Evolutionary conservation across 345 rosid genomes (phyloP).

Genomic region (Salix suchowensis): DNA sequence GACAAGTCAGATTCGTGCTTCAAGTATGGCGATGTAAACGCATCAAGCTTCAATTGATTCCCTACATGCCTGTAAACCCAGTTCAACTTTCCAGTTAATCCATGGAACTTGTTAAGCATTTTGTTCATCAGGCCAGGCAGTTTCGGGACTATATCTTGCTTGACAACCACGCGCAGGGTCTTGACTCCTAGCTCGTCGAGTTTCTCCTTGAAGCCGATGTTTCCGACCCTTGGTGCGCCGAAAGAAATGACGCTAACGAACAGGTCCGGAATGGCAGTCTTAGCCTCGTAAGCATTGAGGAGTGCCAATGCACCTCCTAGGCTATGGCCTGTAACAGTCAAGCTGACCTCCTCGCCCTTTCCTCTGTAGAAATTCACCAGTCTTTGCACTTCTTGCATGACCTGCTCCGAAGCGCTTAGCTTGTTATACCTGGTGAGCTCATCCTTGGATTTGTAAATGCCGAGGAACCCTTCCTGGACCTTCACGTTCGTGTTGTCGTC

Average conservation of each 20-base stretch:
- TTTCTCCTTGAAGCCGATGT: constrained; percentile 50
- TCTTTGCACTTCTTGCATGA: constrained; percentile 46
- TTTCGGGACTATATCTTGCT: constrained; percentile 61
- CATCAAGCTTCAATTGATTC: constrained; percentile 45
- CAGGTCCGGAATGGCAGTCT: constrained; percentile 34
- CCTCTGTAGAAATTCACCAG: constrained; percentile 28
- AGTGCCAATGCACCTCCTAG: constrained; percentile 63
- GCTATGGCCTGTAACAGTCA: constrained; percentile 57
- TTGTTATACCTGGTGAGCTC: constrained; percentile 50
- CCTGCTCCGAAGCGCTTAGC: constrained; percentile 53
- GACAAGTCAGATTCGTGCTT: constrained; percentile 35
- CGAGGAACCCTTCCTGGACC: constrained; percentile 52
- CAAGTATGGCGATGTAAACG: constrained; percentile 40
- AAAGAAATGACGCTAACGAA: constrained; percentile 49
- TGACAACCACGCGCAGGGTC: constrained; percentile 43
- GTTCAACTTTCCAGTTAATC: constrained; percentile 29
- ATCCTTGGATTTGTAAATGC: constrained; percentile 48
- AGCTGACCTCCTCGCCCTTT: constrained; percentile 49
- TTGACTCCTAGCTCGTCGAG: constrained; percentile 43
- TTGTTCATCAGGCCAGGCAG: constrained; percentile 51
- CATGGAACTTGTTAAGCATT: constrained; percentile 38
- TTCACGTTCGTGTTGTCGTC: constrained; percentile 34
- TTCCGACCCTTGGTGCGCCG: constrained; percentile 70
- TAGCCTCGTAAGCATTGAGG: constrained; percentile 51
- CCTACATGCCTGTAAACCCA: constrained; percentile 69